Base-by-base conservation (phyloP, 768 basidiomycete species). In the Amanita rimosa region DNA sequence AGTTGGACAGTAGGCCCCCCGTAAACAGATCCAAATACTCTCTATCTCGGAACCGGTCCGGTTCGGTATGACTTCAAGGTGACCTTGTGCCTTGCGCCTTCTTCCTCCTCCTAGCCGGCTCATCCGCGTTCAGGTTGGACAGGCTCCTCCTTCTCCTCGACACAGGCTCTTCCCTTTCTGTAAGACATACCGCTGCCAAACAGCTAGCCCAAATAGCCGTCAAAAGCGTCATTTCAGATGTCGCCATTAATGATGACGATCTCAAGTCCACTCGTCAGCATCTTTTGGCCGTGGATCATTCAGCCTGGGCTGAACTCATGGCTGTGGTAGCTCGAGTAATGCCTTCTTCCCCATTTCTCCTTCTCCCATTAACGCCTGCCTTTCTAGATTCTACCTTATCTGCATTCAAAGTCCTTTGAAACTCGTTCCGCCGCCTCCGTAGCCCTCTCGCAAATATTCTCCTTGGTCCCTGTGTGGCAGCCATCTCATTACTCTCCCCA, bases 101-200 rank as follows among this genome's bases (percentile, higher is more conserved):
- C 40, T 21, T 17, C 35, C 34, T 27, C 11, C 16, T 19, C 22
- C 14, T 26, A 5, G 17, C 34, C 24, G 33, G 36, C 35, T 46
- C 6, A 46, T 41, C 37, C 11, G 13, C 22, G 7, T 46, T 47
- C 58, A 95, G 94, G 72, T 82, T 97, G 72, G 96, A 98, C 76
- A 84, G 96, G 66, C 85, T 99, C 70, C 83, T 99, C 63, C 77
- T 90, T 58, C 77, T 99, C 39, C 79, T 99, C 53, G 94, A 97
- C 64, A 93, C 92, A 33, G 96, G 96, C 39, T 94, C 95, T 10
- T 92, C 92, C 3, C 67, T 76, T 36, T 85, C 86, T 44, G 85
- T 99, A 55, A 79, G 94, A 61, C 81, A 81, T 53, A 96, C 96
- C n/a, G 95, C 96, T 0, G 94, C 94, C 4, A 93, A 91, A 59